phyloP scores from a whole-genome alignment of 257 asterid species.

The Petrea volubilis region DNA sequence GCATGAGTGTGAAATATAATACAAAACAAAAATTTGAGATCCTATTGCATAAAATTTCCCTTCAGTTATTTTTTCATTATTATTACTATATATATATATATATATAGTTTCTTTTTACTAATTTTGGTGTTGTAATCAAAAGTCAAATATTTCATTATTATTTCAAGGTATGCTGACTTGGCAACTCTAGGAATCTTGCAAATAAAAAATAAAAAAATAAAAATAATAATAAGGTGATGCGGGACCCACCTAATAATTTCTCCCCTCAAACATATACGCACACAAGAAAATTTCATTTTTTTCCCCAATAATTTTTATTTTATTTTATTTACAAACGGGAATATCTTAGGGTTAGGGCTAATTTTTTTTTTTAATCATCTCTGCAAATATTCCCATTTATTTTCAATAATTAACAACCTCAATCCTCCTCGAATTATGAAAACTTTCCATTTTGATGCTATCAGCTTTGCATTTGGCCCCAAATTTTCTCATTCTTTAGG shows the following conservation, averaged over 20 bases:
- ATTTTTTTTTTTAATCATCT: no score
- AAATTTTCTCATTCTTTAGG: not conserved
- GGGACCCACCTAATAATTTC: slow-evolving; percentile 37
- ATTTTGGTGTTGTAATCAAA: no score
- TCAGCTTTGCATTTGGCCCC: slow-evolving; percentile 16
- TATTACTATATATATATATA: no score
- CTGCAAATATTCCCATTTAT: slow-evolving; percentile 26
- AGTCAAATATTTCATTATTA: no score
- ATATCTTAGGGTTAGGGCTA: slow-evolving; percentile 43
- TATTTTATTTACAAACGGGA: slow-evolving; percentile 34
- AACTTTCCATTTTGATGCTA: slow-evolving; percentile 29
- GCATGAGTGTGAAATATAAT: not conserved
- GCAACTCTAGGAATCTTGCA: slow-evolving; percentile 28
- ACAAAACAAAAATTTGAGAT: not conserved
- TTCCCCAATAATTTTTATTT: slow-evolving; percentile 21
- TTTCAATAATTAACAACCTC: slow-evolving; percentile 7
- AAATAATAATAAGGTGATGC: slow-evolving; percentile 11
- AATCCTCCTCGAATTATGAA: slow-evolving; percentile 14
- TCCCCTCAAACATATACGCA: slow-evolving; percentile 12
- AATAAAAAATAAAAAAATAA: not conserved
- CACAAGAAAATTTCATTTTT: slow-evolving; percentile 3
- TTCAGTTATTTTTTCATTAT: no score
- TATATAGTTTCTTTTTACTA: no score
- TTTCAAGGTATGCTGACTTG: slow-evolving; percentile 24
- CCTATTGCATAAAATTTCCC: no score